Evolutionary conservation across 768 basidiomycete genomes (phyloP), one percentile per base, ranked within the genome.

Genomic region (Phlebiopsis gigantea): DNA sequence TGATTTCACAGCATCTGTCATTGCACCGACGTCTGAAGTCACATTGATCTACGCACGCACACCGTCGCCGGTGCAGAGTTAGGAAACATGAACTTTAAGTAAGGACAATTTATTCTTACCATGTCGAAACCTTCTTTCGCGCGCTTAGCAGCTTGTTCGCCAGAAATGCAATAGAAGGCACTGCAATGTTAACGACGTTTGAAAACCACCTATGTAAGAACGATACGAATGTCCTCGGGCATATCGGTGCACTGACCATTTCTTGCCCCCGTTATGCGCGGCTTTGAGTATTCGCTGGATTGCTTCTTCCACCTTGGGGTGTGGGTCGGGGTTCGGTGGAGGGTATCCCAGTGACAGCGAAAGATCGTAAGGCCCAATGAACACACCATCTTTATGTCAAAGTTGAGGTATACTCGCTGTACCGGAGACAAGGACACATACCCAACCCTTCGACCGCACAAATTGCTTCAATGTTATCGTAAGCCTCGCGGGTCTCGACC

Each of bases 331-430:
- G 28, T 78, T 76, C 15, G 85, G 85, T 5, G 81, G 69, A 1
- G 81, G 77, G 63, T 78, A 81, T 31, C 85, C 84, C 25, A 85
- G 72, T 1, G 79, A 75, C 50, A 85, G 73, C 1, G 87, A 88
- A 42, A 88, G 75, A 63, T 87, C 85, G 58, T 81, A 87, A 2
- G 85, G 85, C 3, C 85, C 85, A 53, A 87, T 79, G 68, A 84
- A 83, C 21, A 85, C 68, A 14, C 77, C 75, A 57, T 82, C 79
- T 78, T 19, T n/a, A 55, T 14, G 45, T 28, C 19, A 17, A 46
- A 4, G 26, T 42, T 12, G 22, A n/a, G 21, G 25, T 21, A 48
- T 29, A 14, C 15, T 1, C 7, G 14, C 5, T 2, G 4, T n/a
- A 29, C 28, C 10, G 10, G 34, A 67, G 29, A n/a, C 68, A 46